These are phyloP conservation scores for Mangifera indica DNA, from an alignment of 345 rosid genomes.

Conservation along the genomic window DNA sequence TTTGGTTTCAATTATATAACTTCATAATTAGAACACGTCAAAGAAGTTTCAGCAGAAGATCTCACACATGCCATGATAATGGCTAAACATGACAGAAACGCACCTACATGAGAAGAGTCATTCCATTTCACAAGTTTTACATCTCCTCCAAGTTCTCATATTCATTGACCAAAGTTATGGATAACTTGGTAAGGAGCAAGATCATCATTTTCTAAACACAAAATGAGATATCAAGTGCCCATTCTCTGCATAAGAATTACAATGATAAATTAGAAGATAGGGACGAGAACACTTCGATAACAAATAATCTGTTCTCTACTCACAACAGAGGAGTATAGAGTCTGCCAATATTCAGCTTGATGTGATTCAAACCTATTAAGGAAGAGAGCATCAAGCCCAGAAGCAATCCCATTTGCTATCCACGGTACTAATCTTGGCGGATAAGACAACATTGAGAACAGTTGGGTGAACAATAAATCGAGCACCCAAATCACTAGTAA, in stretches of 20 bases:
- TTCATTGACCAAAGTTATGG: conserved; percentile 64
- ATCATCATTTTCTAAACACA: conserved; percentile 78
- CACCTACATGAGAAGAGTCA: conserved; percentile 91
- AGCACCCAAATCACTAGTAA: conserved; percentile 76
- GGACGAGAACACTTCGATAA: background rate
- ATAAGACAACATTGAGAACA: conserved; percentile 56
- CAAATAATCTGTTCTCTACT: conserved; percentile 27
- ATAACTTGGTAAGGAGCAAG: conserved; percentile 76
- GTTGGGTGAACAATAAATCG: conserved; percentile 75
- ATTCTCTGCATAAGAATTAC: conserved; percentile 46
- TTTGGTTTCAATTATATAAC: background rate
- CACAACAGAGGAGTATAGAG: conserved; percentile 82
- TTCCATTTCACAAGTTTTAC: conserved; percentile 73
- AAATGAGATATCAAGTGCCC: conserved; percentile 76
- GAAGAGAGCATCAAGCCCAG: conserved; percentile 80
- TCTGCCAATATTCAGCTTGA: conserved; percentile 92
- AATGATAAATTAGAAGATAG: conserved; percentile 8
- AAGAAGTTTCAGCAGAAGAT: conserved; percentile 10
- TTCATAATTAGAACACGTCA: background rate
- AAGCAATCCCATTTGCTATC: conserved; percentile 73
- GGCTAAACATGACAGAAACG: conserved; percentile 27
- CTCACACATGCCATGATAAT: conserved; percentile 6
- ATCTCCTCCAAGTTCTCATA: conserved; percentile 73
- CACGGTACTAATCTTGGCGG: conserved; percentile 70
- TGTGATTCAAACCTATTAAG: conserved; percentile 82